Conservation (phyloP, 148 eudicot species). For the Persicaria maculosa region DNA sequence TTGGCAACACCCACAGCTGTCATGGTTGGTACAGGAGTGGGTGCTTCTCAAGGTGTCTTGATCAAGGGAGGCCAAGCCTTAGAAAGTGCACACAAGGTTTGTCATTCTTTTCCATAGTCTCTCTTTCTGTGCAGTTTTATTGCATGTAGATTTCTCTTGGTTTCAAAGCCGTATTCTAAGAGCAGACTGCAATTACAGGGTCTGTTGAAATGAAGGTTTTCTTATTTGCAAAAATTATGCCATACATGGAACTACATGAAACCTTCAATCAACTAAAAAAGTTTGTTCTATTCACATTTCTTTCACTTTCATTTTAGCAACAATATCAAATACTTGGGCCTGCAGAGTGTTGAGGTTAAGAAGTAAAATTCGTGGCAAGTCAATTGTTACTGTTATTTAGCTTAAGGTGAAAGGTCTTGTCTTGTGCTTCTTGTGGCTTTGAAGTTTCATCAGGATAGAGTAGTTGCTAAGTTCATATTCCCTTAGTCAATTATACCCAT, state of each 20-base stretch:
- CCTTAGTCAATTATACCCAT: neutral
- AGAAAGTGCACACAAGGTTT: slow-evolving; percentile 87
- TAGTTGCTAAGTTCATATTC: neutral
- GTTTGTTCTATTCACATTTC: neutral
- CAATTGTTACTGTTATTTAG: neutral
- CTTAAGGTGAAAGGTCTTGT: neutral
- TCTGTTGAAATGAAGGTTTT: neutral
- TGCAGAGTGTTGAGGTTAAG: neutral
- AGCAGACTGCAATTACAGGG: neutral
- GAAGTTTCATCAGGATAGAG: neutral
- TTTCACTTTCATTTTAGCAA: neutral
- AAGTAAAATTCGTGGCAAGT: neutral
- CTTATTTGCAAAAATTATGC: neutral
- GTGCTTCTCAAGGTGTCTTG: slow-evolving; percentile 95
- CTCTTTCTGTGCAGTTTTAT: too few species aligned
- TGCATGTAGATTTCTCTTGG: too few species aligned
- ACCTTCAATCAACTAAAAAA: too few species aligned
- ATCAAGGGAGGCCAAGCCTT: slow-evolving; percentile 97
- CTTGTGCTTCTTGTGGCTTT: neutral
- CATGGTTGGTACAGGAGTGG: slow-evolving; percentile 99
- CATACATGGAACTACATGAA: neutral
- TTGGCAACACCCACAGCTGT: slow-evolving; percentile 99
- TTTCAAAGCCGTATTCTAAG: too few species aligned
- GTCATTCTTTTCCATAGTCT: neutral
- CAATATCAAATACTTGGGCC: neutral